Percentiles rank a stretch among this genome's conserved stretches.
phyloP scores from a whole-genome alignment of 73 alveolate species.

The Paramecium octaurelia region DNA sequence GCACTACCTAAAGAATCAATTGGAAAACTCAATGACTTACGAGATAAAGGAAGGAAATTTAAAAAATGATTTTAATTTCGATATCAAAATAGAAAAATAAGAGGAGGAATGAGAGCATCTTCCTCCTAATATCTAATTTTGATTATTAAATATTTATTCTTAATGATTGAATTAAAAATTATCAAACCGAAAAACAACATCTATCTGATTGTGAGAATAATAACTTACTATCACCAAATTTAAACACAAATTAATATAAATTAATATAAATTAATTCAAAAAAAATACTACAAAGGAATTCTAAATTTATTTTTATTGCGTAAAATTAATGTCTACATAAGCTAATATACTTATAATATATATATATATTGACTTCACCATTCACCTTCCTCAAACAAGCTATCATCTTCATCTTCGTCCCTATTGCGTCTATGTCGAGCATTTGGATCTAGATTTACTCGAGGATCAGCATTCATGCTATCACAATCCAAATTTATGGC shows the following conservation, averaged over 20 bases:
- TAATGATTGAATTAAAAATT: too few species aligned
- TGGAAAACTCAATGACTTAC: neutral
- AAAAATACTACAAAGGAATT: neutral
- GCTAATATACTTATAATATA: neutral
- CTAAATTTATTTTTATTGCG: neutral
- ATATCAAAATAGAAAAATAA: neutral
- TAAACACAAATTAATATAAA: too few species aligned
- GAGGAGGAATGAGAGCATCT: neutral
- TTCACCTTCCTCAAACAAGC: neutral
- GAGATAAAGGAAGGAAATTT: neutral
- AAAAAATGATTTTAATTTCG: too few species aligned
- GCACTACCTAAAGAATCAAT: neutral
- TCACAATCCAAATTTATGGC: conserved; percentile 93
- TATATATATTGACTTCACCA: neutral
- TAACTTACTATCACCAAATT: neutral
- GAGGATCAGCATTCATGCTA: conserved; percentile 93
- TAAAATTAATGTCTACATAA: neutral
- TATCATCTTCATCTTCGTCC: conserved; percentile 34
- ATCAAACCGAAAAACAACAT: neutral
- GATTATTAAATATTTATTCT: neutral
- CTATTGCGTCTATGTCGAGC: conserved; percentile 48
- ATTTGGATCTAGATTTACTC: conserved; percentile 52
- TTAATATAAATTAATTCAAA: too few species aligned
- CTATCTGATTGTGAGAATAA: neutral
- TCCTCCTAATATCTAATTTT: neutral